Conservation (phyloP, 768 basidiomycete genomes). For the Myochromella boudieri region DNA sequence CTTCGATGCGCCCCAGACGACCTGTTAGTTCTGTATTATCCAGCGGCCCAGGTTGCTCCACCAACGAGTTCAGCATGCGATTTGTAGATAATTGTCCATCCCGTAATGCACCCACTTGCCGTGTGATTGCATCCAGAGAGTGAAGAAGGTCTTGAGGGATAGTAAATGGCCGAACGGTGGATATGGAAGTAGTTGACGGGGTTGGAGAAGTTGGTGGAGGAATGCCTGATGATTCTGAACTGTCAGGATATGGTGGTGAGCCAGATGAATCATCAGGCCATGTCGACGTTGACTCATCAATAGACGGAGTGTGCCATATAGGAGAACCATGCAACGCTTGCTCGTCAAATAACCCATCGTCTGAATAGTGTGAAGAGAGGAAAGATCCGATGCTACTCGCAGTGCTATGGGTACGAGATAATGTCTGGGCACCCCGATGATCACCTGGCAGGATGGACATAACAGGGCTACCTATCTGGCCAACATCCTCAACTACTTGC, state of each 20-base stretch:
- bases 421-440: slow-evolving; percentile 21
- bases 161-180: slow-evolving; percentile 26
- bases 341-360: slow-evolving; percentile 40
- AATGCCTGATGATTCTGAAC: slow-evolving; percentile 27
- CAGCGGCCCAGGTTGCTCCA: slow-evolving; percentile 40
- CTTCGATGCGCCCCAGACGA: slow-evolving; percentile 46
- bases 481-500: slow-evolving; percentile 44
- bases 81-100: slow-evolving; percentile 64
- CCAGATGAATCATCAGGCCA: slow-evolving; percentile 9
- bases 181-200: slow-evolving; percentile 32
- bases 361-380: slow-evolving; percentile 68
- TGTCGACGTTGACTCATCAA: slow-evolving; percentile 10
- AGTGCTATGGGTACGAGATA: slow-evolving; percentile 38
- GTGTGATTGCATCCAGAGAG: slow-evolving; percentile 56
- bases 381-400: slow-evolving; percentile 42
- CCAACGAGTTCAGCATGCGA: slow-evolving; percentile 61
- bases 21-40: slow-evolving; percentile 41
- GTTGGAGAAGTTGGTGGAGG: slow-evolving; percentile 34
- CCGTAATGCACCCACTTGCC: slow-evolving; percentile 58
- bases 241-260: slow-evolving; percentile 11
- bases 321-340: slow-evolving; percentile 20
- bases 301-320: slow-evolving; percentile 16
- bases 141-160: slow-evolving; percentile 45
- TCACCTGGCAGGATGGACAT: slow-evolving; percentile 28
- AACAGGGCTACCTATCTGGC: slow-evolving; percentile 40